phyloP scores from a whole-genome alignment of 495 filamentous ascomycete genomes.

The Annulohypoxylon bovei region DNA sequence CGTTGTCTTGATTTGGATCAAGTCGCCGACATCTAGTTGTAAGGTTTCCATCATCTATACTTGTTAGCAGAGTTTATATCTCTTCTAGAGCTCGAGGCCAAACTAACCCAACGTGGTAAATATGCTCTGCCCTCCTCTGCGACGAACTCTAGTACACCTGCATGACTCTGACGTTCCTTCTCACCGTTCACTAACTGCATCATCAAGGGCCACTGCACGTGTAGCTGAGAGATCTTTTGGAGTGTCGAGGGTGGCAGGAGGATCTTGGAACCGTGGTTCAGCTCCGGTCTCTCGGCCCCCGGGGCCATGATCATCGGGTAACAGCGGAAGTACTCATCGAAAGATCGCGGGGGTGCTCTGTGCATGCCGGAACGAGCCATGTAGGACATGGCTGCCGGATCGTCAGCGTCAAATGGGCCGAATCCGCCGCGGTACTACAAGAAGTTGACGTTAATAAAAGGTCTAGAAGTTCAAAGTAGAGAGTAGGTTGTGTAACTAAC shows the following conservation, averaged over 20 bases:
- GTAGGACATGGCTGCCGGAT: conserved; percentile 62
- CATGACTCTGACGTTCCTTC: conserved; percentile 81
- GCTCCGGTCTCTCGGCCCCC: conserved; percentile 86
- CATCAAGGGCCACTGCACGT: conserved; percentile 97
- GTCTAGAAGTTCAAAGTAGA: conserved; percentile 9
- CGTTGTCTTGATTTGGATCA: conserved; percentile 93
- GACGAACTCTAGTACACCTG: conserved; percentile 95
- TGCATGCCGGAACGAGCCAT: conserved; percentile 53
- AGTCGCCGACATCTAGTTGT: conserved; percentile 85
- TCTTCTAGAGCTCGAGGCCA: neutral
- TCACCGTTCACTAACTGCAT: conserved; percentile 93
- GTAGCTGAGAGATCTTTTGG: conserved; percentile 93
- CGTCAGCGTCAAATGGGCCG: conserved; percentile 64
- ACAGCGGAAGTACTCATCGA: conserved; percentile 97
- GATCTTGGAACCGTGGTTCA: conserved; percentile 97
- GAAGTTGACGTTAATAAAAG: conserved; percentile 18
- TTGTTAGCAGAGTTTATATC: conserved; percentile 32
- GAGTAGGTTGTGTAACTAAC: conserved; percentile 29
- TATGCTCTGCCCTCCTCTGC: conserved; percentile 97
- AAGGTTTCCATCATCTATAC: conserved; percentile 92
- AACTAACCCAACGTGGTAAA: conserved; percentile 88
- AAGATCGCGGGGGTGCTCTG: conserved; percentile 64
- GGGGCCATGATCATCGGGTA: conserved; percentile 95
- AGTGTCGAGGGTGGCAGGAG: conserved; percentile 94
- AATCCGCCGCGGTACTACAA: conserved; percentile 49